These are phyloP conservation scores for Nelumbo lutea DNA, from an alignment of 164 flowering plant species.

Conservation along the genomic window DNA sequence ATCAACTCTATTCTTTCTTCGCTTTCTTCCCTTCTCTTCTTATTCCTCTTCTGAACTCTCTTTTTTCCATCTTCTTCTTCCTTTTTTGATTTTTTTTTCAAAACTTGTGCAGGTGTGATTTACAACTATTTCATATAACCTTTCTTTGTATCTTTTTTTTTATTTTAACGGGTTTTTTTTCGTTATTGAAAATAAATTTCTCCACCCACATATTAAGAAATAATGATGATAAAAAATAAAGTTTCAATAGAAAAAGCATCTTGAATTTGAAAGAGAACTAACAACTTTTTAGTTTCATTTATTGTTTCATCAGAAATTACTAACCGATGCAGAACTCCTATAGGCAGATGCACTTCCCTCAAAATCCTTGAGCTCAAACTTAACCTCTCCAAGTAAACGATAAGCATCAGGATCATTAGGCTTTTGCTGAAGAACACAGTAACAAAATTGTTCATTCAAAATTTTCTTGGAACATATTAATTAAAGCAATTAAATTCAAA, in stretches of 20 bases:
- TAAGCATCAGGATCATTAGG: slow-evolving; percentile 69
- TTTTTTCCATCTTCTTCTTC: too few relatives aligned
- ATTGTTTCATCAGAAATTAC: slow-evolving; percentile 11
- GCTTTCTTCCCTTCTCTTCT: too few relatives aligned
- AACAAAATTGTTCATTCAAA: background rate
- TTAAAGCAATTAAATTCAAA: background rate
- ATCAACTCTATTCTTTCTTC: too few relatives aligned
- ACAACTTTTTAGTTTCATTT: slow-evolving; percentile 3
- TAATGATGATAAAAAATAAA: background rate
- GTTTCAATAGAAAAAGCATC: background rate
- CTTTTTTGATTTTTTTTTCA: too few relatives aligned
- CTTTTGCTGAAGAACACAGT: slow-evolving; percentile 44
- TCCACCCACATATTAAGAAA: background rate
- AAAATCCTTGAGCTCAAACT: slow-evolving; percentile 78
- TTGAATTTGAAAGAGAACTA: background rate
- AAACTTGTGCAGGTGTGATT: too few relatives aligned
- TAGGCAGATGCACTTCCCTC: slow-evolving; percentile 81
- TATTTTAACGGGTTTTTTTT: too few relatives aligned
- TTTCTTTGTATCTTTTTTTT: too few relatives aligned
- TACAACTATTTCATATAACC: too few relatives aligned
- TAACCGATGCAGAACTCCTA: slow-evolving; percentile 54
- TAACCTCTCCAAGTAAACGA: slow-evolving; percentile 90
- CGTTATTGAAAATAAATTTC: background rate
- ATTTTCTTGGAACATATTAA: background rate
- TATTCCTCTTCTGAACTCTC: too few relatives aligned